Base-by-base conservation (phyloP, 2,329 filamentous ascomycete species). In the Uncinocarpus reesii region DNA sequence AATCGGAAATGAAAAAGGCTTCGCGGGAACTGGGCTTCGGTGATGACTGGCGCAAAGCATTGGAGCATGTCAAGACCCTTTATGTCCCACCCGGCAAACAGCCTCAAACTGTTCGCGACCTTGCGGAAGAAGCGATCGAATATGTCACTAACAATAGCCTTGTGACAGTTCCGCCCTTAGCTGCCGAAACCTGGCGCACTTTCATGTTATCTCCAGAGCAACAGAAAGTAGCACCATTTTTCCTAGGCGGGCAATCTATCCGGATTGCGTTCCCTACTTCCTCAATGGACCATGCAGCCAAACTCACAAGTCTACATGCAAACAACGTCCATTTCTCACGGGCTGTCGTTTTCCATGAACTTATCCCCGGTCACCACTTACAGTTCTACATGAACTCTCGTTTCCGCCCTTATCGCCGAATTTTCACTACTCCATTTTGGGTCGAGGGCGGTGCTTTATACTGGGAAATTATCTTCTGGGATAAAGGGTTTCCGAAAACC, bases 361-460 rank as follows among this genome's bases (percentile, higher is more conserved):
- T 80, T 60, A 74, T 80, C 11, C 77, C 77, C 0, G 77, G 77
- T 0, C 76, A 79, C 52, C 69, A 76, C 44, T 63, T 79, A 23
- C 77, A 80, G 56, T 60, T 72, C 13, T 71, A 73, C 59, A 66
- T 74, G 56, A 71, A 68, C 13, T 60, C 64, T 11, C 68, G 77
- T 5, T 59, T 70, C 50, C 68, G 67, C 15, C 67, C 70, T 2
- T 75, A 80, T 58, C 70, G 77, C 4, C 58, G 60, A 16, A 55
- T 79, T 5, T 80, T 80, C 58, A 60, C 65, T 24, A 80, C 77
- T 1, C 74, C 76, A 0, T 80, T 80, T 56, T 79, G 71, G 63
- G 71, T 77, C 31, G 78, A 80, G 58, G 77, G 77, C 15, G 80
- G 77, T 76, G 73, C 77, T 7, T 69, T 79, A 54, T 80, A 80